phyloP scores from a whole-genome alignment of 805 yeast species.

The Metschnikowia matae region DNA sequence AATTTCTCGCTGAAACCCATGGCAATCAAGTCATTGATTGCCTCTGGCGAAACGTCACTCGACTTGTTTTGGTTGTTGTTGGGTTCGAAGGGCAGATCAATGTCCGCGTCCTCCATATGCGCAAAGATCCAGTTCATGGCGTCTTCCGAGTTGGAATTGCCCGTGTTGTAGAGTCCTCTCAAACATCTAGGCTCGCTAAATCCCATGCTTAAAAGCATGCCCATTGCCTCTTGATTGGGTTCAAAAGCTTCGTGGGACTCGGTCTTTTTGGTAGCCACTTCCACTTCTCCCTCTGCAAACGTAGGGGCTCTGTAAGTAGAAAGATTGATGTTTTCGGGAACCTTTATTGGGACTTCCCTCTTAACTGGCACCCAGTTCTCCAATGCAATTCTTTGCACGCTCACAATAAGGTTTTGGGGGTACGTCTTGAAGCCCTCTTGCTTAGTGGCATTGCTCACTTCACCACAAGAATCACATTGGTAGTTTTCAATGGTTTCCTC shows the following conservation, averaged over 20 bases:
- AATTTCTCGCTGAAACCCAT: constrained; percentile 78
- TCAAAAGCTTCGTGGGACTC: constrained; percentile 28
- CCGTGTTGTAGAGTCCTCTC: constrained; percentile 70
- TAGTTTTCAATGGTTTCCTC: constrained; percentile 59
- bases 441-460: constrained; percentile 28
- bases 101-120: constrained; percentile 80
- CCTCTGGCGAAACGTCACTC: constrained; percentile 28
- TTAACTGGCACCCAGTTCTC: constrained; percentile 90
- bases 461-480: constrained; percentile 54
- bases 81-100: constrained; percentile 58
- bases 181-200: constrained; percentile 63
- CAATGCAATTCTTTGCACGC: constrained; percentile 75
- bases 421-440: constrained; percentile 51
- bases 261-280: constrained; percentile 20
- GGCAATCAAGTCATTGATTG: constrained; percentile 45
- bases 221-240: constrained; percentile 54
- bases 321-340: constrained; percentile 46
- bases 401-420: constrained; percentile 69
- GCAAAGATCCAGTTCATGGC: constrained; percentile 90
- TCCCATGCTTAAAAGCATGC: constrained; percentile 76
- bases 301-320: constrained; percentile 39
- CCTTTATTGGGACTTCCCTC: constrained; percentile 65
- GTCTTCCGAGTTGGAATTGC: constrained; percentile 57
- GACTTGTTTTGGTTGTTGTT: constrained; percentile 1
- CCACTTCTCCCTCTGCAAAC: constrained; percentile 24